Conservation (phyloP, 352 stramenopile genomes). For the Thraustotheca clavata region DNA sequence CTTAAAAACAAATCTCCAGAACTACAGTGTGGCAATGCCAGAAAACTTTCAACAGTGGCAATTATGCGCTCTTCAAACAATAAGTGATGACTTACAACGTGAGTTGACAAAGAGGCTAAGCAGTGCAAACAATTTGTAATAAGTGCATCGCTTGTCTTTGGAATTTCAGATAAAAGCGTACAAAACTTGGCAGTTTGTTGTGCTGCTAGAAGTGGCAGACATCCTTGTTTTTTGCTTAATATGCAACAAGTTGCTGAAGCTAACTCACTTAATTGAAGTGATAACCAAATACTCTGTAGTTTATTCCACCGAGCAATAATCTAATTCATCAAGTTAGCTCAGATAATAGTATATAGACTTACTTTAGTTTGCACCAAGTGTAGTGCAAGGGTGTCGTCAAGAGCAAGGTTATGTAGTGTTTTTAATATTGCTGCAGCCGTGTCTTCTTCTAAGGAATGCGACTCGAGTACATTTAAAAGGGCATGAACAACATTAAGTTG, state of each 20-base stretch:
- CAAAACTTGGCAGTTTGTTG: conserved; percentile 10
- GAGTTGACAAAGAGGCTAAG: conserved; percentile 11
- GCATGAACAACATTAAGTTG: conserved; percentile 50
- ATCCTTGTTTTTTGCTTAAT: conserved; percentile 2
- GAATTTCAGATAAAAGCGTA: not conserved
- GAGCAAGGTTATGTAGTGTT: conserved; percentile 53
- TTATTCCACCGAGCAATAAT: conserved; percentile 41
- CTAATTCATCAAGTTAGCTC: conserved; percentile 33
- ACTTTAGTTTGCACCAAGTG: conserved; percentile 47
- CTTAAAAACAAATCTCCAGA: not conserved
- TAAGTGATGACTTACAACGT: not conserved
- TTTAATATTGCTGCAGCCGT: conserved; percentile 63
- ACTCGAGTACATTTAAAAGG: conserved; percentile 44
- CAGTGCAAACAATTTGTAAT: conserved; percentile 6
- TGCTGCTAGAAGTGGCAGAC: not conserved
- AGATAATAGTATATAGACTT: conserved; percentile 32
- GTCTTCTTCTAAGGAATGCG: conserved; percentile 21
- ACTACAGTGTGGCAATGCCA: too few species aligned
- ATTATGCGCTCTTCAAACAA: conserved; percentile 3
- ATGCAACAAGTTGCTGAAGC: conserved; percentile 35
- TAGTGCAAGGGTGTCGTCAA: conserved; percentile 48
- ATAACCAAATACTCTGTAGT: conserved; percentile 34
- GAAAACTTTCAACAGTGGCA: not conserved
- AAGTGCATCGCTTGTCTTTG: not conserved
- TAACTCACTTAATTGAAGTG: conserved; percentile 44